These are phyloP conservation scores for Aspergillus hancockii DNA, from an alignment of 495 filamentous ascomycete species.

Conservation along the genomic window DNA sequence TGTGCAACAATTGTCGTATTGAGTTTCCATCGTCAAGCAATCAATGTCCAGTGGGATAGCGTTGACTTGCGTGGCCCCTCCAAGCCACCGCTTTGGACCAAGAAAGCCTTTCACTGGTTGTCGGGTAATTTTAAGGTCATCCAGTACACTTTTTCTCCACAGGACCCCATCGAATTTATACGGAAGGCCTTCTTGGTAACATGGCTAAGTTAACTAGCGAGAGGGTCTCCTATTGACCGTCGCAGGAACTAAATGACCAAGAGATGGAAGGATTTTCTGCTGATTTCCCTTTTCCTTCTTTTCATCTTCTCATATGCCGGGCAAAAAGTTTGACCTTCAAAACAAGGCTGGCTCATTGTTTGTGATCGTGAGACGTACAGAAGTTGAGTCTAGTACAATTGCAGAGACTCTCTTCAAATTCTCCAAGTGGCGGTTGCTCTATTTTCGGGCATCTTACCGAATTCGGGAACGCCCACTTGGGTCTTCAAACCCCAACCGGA, in stretches of 20 bases:
- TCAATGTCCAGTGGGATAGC: background rate
- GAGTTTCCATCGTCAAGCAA: background rate
- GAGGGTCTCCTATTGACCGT: background rate
- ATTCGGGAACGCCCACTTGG: constrained; percentile 20
- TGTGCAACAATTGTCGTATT: background rate
- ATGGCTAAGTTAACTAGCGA: background rate
- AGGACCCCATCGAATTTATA: background rate
- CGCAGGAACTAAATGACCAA: background rate
- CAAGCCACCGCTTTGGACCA: constrained; percentile 8
- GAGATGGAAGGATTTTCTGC: background rate
- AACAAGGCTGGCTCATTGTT: background rate
- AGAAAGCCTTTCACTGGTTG: constrained; percentile 11
- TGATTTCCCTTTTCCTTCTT: background rate
- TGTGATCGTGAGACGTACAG: background rate
- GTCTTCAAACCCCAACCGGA: background rate
- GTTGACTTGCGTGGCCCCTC: constrained; percentile 17
- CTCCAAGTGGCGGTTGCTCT: background rate
- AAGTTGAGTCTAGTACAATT: background rate
- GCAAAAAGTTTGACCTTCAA: too few species aligned
- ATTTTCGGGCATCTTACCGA: constrained; percentile 22
- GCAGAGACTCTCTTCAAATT: background rate
- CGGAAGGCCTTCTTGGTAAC: background rate
- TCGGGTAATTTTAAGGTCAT: constrained; percentile 12
- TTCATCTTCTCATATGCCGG: background rate
- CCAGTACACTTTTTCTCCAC: constrained; percentile 5